phyloP scores from a whole-genome alignment of 768 basidiomycete genomes.

The Mycena kentingensis region DNA sequence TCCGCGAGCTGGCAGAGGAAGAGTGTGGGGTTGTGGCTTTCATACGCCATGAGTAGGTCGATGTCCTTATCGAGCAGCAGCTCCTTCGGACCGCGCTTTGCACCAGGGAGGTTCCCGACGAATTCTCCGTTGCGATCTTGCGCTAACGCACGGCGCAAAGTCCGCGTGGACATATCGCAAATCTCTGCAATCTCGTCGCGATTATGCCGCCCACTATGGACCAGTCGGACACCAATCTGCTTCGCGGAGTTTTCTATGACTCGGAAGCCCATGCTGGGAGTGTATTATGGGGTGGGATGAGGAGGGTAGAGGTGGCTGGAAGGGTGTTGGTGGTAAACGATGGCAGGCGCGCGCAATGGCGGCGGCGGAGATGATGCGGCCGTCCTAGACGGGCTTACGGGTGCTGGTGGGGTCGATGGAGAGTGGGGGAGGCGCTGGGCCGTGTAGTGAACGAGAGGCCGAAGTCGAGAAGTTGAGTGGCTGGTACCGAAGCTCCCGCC shows the following conservation, averaged over 20 bases:
- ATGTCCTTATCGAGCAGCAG: conserved; percentile 8
- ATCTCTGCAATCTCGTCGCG: conserved; percentile 9
- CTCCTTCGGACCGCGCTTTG: conserved; percentile 5
- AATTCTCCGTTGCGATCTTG: conserved; percentile 2
- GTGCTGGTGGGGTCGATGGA: no score
- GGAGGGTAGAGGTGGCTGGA: not conserved
- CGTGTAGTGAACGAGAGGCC: no score
- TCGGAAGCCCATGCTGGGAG: not conserved
- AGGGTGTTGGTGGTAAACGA: not conserved
- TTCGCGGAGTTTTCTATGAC: conserved; percentile 2
- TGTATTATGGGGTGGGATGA: not conserved
- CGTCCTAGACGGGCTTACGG: no score
- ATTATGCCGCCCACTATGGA: not conserved
- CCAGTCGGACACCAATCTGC: conserved; percentile 2
- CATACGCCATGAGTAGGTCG: conserved; percentile 8
- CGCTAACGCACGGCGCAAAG: conserved; percentile 7
- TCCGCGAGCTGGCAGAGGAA: conserved; percentile 18
- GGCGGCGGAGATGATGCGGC: no score
- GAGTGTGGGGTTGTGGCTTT: conserved; percentile 8
- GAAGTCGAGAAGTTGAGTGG: no score
- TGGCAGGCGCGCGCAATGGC: no score
- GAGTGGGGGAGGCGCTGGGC: no score
- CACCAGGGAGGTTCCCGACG: conserved; percentile 8
- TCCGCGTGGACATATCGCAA: conserved; percentile 7
- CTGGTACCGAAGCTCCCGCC: no score